Conservation (phyloP, 129 eudicot genomes). For the Mikania micrantha region DNA sequence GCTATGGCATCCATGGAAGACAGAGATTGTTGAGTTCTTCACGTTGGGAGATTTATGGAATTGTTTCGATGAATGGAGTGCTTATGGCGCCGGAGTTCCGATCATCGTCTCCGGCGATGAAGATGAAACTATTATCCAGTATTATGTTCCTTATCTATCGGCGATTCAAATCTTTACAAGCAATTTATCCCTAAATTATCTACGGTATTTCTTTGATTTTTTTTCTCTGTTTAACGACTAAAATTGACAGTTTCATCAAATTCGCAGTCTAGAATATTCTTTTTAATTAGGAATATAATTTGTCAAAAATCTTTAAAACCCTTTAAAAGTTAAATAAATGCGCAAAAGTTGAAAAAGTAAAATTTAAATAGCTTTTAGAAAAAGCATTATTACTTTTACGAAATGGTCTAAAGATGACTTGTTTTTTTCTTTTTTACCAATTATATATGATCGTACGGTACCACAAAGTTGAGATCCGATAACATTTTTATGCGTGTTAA, state of each 20-base stretch:
- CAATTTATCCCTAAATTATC: conserved; percentile 52
- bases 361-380: not conserved
- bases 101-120: conserved; percentile 30
- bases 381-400: not conserved
- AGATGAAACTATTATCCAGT: conserved; percentile 68
- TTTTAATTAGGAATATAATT: not conserved
- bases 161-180: conserved; percentile 80
- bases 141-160: conserved; percentile 90
- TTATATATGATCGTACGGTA: too few relatives aligned
- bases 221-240: too few relatives aligned
- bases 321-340: not conserved
- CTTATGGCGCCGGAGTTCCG: conserved; percentile 92
- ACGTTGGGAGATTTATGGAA: conserved; percentile 75
- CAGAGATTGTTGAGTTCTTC: conserved; percentile 66
- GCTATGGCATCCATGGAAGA: conserved; percentile 88
- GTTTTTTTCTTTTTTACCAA: too few relatives aligned
- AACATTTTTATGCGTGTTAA: too few relatives aligned
- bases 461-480: too few relatives aligned
- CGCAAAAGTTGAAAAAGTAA: not conserved
- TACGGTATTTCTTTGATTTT: conserved; percentile 34
- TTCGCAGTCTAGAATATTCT: not conserved
- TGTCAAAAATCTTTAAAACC: not conserved
- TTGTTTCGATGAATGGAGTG: conserved; percentile 94
- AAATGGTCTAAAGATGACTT: not conserved
- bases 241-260: not conserved